Conservation (phyloP, 495 filamentous ascomycete genomes). For the Bathelium albidoporum region DNA sequence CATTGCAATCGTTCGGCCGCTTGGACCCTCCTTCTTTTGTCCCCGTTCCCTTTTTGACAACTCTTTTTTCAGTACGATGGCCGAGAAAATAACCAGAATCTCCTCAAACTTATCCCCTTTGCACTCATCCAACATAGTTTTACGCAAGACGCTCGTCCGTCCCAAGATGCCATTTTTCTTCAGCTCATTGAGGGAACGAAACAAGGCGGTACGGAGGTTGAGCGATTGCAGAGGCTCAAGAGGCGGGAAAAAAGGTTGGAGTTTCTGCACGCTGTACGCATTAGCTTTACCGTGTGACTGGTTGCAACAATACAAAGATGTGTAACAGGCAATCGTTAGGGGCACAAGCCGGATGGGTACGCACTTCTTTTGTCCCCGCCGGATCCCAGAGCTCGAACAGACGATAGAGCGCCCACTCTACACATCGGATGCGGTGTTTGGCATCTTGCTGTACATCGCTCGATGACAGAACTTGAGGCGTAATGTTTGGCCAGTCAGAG, state of each 20-base stretch:
- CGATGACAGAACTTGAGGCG: slow-evolving; percentile 50
- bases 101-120: slow-evolving; percentile 47
- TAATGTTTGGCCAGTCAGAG: slow-evolving; percentile 69
- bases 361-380: slow-evolving; percentile 57
- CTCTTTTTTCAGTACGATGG: slow-evolving; percentile 62
- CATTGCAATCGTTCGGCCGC: slow-evolving; percentile 40
- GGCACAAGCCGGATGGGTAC: slow-evolving; percentile 1
- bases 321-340: not conserved
- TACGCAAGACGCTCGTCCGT: slow-evolving; percentile 65
- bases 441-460: slow-evolving; percentile 53
- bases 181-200: slow-evolving; percentile 61
- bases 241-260: slow-evolving; percentile 81
- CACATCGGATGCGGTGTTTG: slow-evolving; percentile 62
- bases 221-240: slow-evolving; percentile 77
- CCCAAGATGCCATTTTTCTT: slow-evolving; percentile 80
- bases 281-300: slow-evolving; percentile 1
- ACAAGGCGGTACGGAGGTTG: slow-evolving; percentile 79
- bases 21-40: slow-evolving; percentile 13
- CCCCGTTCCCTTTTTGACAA: slow-evolving; percentile 36
- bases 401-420: slow-evolving; percentile 78
- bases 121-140: slow-evolving; percentile 88
- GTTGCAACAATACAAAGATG: slow-evolving; percentile 2
- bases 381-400: slow-evolving; percentile 75
- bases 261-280: slow-evolving; percentile 46
- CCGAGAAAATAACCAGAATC: slow-evolving; percentile 67